Evolutionary conservation across 495 filamentous ascomycete genomes (phyloP), one percentile per base, ranked within the genome.

Genomic region (Aspergillus sclerotiicarbonarius): DNA sequence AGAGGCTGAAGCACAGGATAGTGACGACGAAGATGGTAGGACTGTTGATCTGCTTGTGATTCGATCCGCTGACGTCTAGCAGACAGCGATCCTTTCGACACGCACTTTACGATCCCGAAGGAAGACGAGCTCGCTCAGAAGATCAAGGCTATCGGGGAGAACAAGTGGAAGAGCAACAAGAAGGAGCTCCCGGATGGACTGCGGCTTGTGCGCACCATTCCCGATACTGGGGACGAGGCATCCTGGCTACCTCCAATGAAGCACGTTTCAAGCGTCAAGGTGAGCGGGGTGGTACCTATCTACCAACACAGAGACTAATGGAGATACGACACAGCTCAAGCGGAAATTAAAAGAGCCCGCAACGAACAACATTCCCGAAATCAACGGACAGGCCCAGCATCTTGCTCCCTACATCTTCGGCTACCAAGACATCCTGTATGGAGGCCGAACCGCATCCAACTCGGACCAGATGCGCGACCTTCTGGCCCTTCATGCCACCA

Each of bases 371-470:
- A 54, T 81, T 7, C 69, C 71, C 18, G 64, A 59, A 19, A 65
- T 81, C 35, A 67, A 59, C 13, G 71, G 68, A 3, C 57, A 70
- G 50, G 57, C 62, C 53, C 65, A 76, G 43, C 62, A 69, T 15
- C 50, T 81, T 4, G 69, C 77, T 3, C 71, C 72, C 6, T 74
- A 75, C 57, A 66, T 82, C 37, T 81, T 95, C 67, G 82, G 85
- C 61, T 95, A 98, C 68, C 81, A 87, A 45, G 93, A 98, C 67
- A 56, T 95, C 13, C 73, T 96, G 10, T 92, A 88, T 69, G 87
- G 86, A 50, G 82, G 81, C n/a, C 82, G 93, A 31, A 87, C 81
- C 4, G 60, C 84, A 3, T 72, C 78, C 5, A 89, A 90, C 62
- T 80, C 87, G 0, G 78, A 82, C 13, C 80, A 79, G 21, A 67